Base-by-base conservation (phyloP, 805 yeast species). In the Starmerella bacillaris region DNA sequence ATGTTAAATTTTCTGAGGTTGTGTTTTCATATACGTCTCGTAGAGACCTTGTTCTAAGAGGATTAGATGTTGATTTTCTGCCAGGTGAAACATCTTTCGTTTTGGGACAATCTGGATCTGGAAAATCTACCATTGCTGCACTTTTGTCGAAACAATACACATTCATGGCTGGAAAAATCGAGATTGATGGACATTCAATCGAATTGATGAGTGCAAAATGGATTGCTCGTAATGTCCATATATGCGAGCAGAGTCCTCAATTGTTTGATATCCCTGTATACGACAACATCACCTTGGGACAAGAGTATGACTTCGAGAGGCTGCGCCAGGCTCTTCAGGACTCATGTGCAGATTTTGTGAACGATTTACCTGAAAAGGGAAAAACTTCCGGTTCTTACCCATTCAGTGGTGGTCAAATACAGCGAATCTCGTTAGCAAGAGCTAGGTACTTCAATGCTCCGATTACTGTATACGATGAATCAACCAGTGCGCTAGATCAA, bases 331-430 rank as follows among this genome's bases (percentile, higher is more conserved):
- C 80, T 0, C 51, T 68, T 24, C 54, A 61, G 43, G 66, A 82
- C 1, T 54, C 66, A 5, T 56, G 82, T 9, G 57, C 59, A 1
- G 64, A 65, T 1, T 55, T 77, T 2, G 51, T 77, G 1, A 45
- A 49, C 4, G 57, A 55, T 21, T 51, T 75, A 1, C 71, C 75
- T 0, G 49, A 67, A 4, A 80, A 84, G 0, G 24, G 70, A 3
- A 63, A 75, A 14, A 69, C 59, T 0, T 68, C 70, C 3, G 49
- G 64, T 3, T 47, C 61, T 2, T 57, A 24, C 24, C 36, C 36
- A 5, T 31, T 86, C 6, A 79, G 94, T 43, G 96, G 96, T 4
- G 99, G 99, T 0, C 94, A 89, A 52, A 68, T 65, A 37, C 98
- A 89, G 55, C 61, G 84, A 41, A 61, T 89, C 2, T 77, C 86